These are phyloP conservation scores for Hyaloperonospora brassicae DNA, from an alignment of 352 stramenopile genomes.

Conservation along the genomic window DNA sequence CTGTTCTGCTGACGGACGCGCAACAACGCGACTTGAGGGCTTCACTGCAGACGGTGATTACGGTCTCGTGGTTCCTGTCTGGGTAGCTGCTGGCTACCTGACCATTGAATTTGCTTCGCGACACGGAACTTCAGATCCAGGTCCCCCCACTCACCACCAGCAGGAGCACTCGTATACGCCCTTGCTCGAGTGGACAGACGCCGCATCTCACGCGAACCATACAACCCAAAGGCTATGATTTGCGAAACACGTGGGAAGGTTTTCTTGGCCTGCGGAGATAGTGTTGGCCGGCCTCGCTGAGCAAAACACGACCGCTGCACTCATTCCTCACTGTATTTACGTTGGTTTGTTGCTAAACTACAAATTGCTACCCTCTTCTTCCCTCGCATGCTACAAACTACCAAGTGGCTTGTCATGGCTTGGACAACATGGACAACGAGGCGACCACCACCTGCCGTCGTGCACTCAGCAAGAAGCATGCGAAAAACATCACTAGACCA, in stretches of 20 bases:
- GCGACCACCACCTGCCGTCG: not conserved
- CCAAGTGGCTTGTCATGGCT: too few relatives aligned
- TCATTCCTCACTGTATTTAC: slow-evolving; percentile 18
- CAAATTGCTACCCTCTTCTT: slow-evolving; percentile 27
- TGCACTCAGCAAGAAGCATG: slow-evolving; percentile 5
- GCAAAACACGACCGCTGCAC: slow-evolving; percentile 4
- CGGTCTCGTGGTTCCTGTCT: too few relatives aligned
- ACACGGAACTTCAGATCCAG: too few relatives aligned
- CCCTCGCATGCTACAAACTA: slow-evolving; percentile 10
- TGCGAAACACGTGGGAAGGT: too few relatives aligned
- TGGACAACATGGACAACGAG: too few relatives aligned
- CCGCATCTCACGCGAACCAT: slow-evolving; percentile 70
- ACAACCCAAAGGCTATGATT: slow-evolving; percentile 85
- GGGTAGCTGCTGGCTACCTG: too few relatives aligned
- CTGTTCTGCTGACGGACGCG: too few relatives aligned
- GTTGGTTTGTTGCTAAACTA: slow-evolving; percentile 25
- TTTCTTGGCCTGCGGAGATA: not conserved
- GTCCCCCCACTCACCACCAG: too few relatives aligned
- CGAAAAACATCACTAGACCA: not conserved
- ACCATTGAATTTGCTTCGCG: too few relatives aligned
- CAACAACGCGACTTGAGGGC: too few relatives aligned
- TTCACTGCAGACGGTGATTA: too few relatives aligned
- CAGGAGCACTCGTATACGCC: not conserved
- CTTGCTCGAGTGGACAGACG: slow-evolving; percentile 38
- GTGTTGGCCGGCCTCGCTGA: too few relatives aligned